Base-by-base conservation (phyloP, 345 rosid genomes). In the Bruguiera parviflora region DNA sequence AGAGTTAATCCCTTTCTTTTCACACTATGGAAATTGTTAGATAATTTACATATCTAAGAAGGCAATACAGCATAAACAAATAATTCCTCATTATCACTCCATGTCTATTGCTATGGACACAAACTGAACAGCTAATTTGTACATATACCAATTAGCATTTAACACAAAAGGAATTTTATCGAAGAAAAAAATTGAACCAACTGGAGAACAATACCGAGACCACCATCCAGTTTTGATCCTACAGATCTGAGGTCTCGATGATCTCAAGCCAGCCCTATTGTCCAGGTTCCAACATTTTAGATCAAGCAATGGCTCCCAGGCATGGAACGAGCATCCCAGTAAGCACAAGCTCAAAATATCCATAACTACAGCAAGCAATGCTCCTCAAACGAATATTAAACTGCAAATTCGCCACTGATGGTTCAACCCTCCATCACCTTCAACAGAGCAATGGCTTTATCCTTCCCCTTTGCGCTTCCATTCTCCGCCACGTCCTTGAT, bases 401-500 rank as follows among this genome's bases (percentile, higher is more conserved):
- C 63, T 72, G 73, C 11, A 77, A 63, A 66, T 18, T 53, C 24
- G 22, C 61, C 66, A 25, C 64, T 35, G 29, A 46, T 51, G 10
- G 58, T 65, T 52, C 71, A 71, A 18, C 63, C 75, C 24, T 74
- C 77, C 5, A 89, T 76, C 65, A 83, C 60, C 73, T 80, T 79
- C 70, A 90, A 66, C 75, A 92, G 69, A 25, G 78, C 87, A 33
- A 84, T 2, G 0, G 89, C 96, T 58, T 94, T 94, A 55, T 43
- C 77, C 83, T 82, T 88, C 61, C 96, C 97, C 78, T 88, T 91
- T 1, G 64, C 61, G 37, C 80, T 82, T 5, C 97, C 97, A 16
- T 68, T 82, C 77, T 88, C 86, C 19, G 75, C 86, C 13, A 91
- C 90, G 13, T 77, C 80, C 21, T 73, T 68, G 22, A 94, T 83